Base-by-base conservation (phyloP, 2,329 filamentous ascomycete genomes). In the Pseudonectria buxi region DNA sequence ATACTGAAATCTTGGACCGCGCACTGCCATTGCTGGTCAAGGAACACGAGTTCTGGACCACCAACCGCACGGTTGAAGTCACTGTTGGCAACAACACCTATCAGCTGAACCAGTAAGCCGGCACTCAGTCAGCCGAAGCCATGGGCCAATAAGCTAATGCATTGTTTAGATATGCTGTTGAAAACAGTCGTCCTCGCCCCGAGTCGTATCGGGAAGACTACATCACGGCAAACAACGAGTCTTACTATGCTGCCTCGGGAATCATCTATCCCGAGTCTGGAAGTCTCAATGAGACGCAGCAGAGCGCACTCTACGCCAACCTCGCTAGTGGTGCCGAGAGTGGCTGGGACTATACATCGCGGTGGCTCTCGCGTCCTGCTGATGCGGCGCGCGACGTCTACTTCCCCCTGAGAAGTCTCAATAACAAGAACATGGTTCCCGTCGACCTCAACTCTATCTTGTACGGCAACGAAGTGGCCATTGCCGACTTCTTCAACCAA, bases 381-480 rank as follows among this genome's bases (percentile, higher is more conserved):
- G 78, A 82, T 50, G 76, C 78, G 6, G 69, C 69, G 24, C 58
- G 63, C 16, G 75, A 81, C 46, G 65, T 71, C 14, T 81, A 76
- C 54, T 83, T 83, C 58, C 79, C 80, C 1, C 65, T 83, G 7
- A 72, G 78, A 24, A 78, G 71, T 11, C 67, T 83, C 28, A 81
- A 82, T 55, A 71, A 71, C 6, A 61, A 63, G 37, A 67, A 74
- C 30, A 68, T 74, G 10, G 61, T 84, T 2, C 76, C 77, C 2
- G 76, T 84, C 3, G 79, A 83, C 37, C 67, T 84, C 43, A 83
- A 84, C 57, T 74, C 78, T 2, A 82, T 83, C 29, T 59, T 84
- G 7, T 84, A 83, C 55, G 69, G 69, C 47, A 81, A 81, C 44
- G 80, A 84, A 49, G 60, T 74, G 2, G 65, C 69, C 33, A 78